Evolutionary conservation across 768 basidiomycete genomes (phyloP).

Genomic region (Obba rivulosa): DNA sequence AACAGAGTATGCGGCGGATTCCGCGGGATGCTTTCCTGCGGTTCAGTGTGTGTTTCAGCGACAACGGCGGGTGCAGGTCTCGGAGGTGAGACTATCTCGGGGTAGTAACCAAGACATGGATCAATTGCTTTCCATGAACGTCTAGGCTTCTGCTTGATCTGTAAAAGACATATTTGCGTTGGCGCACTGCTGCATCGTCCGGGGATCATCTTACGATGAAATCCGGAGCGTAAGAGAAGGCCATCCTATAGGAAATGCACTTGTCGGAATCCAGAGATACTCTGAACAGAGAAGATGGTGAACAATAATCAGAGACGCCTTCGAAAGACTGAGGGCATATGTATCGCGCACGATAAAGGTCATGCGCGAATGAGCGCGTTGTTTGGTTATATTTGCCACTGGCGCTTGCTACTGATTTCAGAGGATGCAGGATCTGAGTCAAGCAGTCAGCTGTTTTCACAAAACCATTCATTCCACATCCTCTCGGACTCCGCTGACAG

Average conservation of each 20-base stretch:
- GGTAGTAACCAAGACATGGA: constrained; percentile 5
- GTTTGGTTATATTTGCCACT: no score
- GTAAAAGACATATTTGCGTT: neutral
- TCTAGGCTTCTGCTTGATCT: constrained; percentile 6
- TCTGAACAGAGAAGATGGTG: no score
- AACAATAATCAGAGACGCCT: no score
- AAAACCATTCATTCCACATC: neutral
- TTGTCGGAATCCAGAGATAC: neutral
- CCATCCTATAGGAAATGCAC: neutral
- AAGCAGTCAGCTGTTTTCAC: neutral
- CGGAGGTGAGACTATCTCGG: neutral
- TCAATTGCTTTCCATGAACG: neutral
- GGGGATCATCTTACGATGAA: constrained; percentile 5
- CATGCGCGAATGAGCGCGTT: no score
- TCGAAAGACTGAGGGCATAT: no score
- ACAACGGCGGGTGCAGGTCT: neutral
- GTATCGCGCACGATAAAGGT: no score
- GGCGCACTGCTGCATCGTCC: neutral
- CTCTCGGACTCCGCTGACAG: neutral
- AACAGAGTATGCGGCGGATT: no score
- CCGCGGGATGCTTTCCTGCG: neutral
- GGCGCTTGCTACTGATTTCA: no score
- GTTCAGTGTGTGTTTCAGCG: neutral
- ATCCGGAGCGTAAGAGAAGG: constrained; percentile 4
- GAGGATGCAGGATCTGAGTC: constrained; percentile 3